Conservation (phyloP, 2,329 filamentous ascomycete genomes). For the Cercospora berteroae region DNA sequence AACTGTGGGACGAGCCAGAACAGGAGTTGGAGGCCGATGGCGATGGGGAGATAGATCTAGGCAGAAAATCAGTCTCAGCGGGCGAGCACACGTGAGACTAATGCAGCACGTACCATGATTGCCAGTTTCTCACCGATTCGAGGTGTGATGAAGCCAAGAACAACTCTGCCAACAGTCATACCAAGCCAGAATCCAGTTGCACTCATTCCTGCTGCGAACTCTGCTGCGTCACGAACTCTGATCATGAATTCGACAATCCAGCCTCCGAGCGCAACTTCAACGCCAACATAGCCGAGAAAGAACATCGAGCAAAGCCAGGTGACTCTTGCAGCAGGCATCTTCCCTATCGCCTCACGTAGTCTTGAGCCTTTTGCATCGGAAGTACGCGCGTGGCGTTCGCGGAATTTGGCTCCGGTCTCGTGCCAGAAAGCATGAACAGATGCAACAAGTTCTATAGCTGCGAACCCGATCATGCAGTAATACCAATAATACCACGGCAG, state of each 20-base stretch:
- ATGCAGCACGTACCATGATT: slow-evolving; percentile 39
- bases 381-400: slow-evolving; percentile 49
- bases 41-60: slow-evolving; percentile 62
- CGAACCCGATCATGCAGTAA: slow-evolving; percentile 67
- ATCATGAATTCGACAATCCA: slow-evolving; percentile 90
- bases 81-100: neutral
- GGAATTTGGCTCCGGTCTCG: slow-evolving; percentile 59
- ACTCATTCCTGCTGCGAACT: slow-evolving; percentile 71
- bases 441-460: slow-evolving; percentile 55
- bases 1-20: slow-evolving; percentile 82
- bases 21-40: slow-evolving; percentile 65
- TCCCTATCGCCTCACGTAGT: slow-evolving; percentile 52
- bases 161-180: slow-evolving; percentile 69
- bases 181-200: slow-evolving; percentile 84
- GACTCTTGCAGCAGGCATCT: slow-evolving; percentile 50
- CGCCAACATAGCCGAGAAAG: slow-evolving; percentile 74
- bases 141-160: slow-evolving; percentile 74
- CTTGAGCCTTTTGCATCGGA: slow-evolving; percentile 48
- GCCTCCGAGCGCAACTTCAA: slow-evolving; percentile 72
- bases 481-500: slow-evolving; percentile 72
- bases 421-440: slow-evolving; percentile 61
- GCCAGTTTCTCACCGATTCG: slow-evolving; percentile 66
- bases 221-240: slow-evolving; percentile 64
- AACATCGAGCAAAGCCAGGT: slow-evolving; percentile 75
- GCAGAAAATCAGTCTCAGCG: slow-evolving; percentile 15